These are phyloP conservation scores for Prunus dulcis DNA, from an alignment of 306 rosid genomes.

Conservation along the genomic window DNA sequence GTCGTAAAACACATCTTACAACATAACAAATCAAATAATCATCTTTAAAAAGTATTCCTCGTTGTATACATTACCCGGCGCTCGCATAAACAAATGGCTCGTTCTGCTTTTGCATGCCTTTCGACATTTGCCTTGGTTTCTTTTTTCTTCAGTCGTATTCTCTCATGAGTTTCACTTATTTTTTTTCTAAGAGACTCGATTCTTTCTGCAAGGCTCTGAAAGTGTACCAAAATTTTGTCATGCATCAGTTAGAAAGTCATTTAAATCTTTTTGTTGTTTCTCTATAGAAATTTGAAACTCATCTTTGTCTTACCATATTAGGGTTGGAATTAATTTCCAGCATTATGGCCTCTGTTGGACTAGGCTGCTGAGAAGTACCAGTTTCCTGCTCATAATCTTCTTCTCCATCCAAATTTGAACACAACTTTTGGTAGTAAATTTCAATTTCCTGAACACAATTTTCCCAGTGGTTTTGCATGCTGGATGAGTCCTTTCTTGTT, in stretches of 20 bases:
- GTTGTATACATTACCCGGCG: constrained; percentile 37
- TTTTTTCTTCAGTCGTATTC: constrained; percentile 40
- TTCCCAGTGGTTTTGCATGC: constrained; percentile 58
- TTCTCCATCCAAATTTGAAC: constrained; percentile 42
- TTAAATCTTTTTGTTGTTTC: background rate
- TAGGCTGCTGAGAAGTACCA: constrained; percentile 14
- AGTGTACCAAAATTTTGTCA: constrained; percentile 1
- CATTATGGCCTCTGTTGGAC: constrained; percentile 48
- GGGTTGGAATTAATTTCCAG: constrained; percentile 30
- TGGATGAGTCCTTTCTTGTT: constrained; percentile 29
- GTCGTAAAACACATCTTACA: background rate
- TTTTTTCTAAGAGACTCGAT: constrained; percentile 36
- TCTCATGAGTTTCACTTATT: constrained; percentile 42
- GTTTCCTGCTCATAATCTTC: constrained; percentile 30
- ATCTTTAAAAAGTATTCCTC: background rate
- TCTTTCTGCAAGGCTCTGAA: constrained; percentile 46
- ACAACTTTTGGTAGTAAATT: constrained; percentile 44
- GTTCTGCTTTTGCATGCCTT: constrained; percentile 60
- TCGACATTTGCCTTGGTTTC: constrained; percentile 48
- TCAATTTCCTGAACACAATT: constrained; percentile 52
- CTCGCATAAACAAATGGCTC: constrained; percentile 62
- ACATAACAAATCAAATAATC: background rate
- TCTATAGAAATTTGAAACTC: background rate
- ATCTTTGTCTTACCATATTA: constrained; percentile 42
- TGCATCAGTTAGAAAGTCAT: background rate